These are phyloP conservation scores for Cicer cuneatum DNA, from an alignment of 306 rosid genomes.

Conservation along the genomic window DNA sequence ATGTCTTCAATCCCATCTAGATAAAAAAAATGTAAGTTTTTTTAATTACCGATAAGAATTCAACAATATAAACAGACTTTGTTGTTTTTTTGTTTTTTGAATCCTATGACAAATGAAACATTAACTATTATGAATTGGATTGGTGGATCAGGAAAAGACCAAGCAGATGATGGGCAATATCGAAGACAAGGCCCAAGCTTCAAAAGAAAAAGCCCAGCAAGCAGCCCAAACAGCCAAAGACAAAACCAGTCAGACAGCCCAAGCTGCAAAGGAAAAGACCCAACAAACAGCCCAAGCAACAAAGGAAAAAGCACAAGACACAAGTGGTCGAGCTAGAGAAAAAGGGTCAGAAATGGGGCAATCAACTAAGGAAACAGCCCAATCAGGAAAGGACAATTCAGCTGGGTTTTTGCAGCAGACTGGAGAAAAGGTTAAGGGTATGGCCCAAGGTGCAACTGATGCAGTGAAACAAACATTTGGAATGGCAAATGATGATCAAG, in stretches of 20 bases:
- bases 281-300: constrained; percentile 34
- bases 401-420: constrained; percentile 58
- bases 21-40: no score
- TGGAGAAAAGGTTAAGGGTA: constrained; percentile 61
- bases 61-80: no score
- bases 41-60: no score
- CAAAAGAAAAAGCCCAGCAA: constrained; percentile 43
- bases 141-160: constrained; percentile 49
- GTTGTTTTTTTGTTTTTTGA: no score
- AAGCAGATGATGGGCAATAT: constrained; percentile 52
- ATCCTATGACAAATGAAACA: no score
- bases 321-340: constrained; percentile 21
- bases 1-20: no score
- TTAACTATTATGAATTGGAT: neutral
- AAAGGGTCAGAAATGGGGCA: constrained; percentile 50
- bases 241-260: constrained; percentile 39
- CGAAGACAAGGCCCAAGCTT: constrained; percentile 52
- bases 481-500: constrained; percentile 44
- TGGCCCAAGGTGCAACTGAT: constrained; percentile 58
- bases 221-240: constrained; percentile 47
- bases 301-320: constrained; percentile 43
- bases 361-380: constrained; percentile 40
- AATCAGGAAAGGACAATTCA: constrained; percentile 46
- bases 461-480: constrained; percentile 68
- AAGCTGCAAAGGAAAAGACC: constrained; percentile 46